These are phyloP conservation scores for Yamadazyma friedrichii DNA, from an alignment of 1,139 yeast species.

Conservation along the genomic window DNA sequence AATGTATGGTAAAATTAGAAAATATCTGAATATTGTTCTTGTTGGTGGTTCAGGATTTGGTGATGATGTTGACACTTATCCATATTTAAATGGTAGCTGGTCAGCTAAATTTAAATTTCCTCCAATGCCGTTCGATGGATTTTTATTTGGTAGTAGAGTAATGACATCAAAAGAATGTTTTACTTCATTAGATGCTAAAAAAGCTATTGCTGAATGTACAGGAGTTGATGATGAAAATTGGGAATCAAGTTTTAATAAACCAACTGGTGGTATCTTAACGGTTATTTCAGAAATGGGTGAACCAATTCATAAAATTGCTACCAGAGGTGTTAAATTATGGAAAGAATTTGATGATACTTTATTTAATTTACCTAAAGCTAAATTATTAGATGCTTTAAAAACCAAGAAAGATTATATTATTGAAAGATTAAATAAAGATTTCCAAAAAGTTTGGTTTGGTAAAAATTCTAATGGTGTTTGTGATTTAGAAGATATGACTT, in stretches of 20 bases:
- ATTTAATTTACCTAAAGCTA: slow-evolving; percentile 87
- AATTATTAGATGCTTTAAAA: slow-evolving; percentile 75
- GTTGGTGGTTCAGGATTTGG: slow-evolving; percentile 99
- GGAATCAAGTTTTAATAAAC: slow-evolving; percentile 92
- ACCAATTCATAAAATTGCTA: slow-evolving; percentile 97
- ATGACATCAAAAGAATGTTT: slow-evolving; percentile 97
- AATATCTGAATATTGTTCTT: slow-evolving; percentile 81
- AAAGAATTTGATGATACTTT: slow-evolving; percentile 93
- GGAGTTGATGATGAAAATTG: slow-evolving; percentile 89
- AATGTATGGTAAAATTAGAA: slow-evolving; percentile 94
- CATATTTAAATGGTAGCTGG: slow-evolving; percentile 97
- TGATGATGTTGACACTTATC: slow-evolving; percentile 93
- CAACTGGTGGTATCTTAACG: slow-evolving; percentile 95
- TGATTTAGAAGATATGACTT: slow-evolving; percentile 94
- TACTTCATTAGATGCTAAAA: slow-evolving; percentile 91
- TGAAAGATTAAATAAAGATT: slow-evolving; percentile 83
- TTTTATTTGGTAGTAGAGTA: slow-evolving; percentile 91
- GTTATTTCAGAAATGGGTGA: slow-evolving; percentile 99
- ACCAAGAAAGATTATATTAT: slow-evolving; percentile 88
- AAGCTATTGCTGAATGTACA: slow-evolving; percentile 83
- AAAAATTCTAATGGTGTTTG: slow-evolving; percentile 74
- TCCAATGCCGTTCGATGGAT: slow-evolving; percentile 99
- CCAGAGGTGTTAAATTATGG: slow-evolving; percentile 98
- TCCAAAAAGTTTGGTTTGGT: slow-evolving; percentile 98
- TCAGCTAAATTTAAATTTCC: slow-evolving; percentile 82